Evolutionary conservation across 2,329 filamentous ascomycete genomes (phyloP).

Genomic region (Alternaria viburni): DNA sequence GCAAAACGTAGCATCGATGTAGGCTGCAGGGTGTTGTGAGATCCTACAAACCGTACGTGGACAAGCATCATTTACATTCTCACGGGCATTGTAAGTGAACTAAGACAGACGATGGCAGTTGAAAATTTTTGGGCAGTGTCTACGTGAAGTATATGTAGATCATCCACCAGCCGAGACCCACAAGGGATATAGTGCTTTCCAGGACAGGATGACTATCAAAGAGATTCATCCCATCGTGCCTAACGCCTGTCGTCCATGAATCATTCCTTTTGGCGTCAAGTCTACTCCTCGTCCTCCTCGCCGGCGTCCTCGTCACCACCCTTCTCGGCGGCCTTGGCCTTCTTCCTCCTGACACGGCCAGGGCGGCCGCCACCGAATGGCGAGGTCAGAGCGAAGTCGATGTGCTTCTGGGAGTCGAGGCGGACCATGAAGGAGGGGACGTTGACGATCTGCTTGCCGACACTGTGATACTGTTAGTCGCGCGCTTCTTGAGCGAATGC

Average conservation of each 20-base stretch:
- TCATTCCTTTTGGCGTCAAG: slow-evolving; percentile 35
- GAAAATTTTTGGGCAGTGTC: slow-evolving; percentile 42
- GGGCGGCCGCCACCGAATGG: slow-evolving; percentile 97
- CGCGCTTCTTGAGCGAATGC: not conserved
- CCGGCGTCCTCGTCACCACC: slow-evolving; percentile 80
- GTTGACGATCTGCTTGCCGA: slow-evolving; percentile 99
- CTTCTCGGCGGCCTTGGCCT: slow-evolving; percentile 94
- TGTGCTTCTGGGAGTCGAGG: slow-evolving; percentile 99
- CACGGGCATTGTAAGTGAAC: not conserved
- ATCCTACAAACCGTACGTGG: not conserved
- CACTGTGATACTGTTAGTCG: slow-evolving; percentile 58
- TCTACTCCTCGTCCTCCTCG: slow-evolving; percentile 81
- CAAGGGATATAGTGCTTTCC: slow-evolving; percentile 40
- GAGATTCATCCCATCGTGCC: slow-evolving; percentile 46
- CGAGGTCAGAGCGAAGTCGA: slow-evolving; percentile 97
- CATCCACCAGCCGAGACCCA: slow-evolving; percentile 35
- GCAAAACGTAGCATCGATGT: not conserved
- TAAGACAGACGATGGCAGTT: slow-evolving; percentile 37
- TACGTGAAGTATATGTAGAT: slow-evolving; percentile 38
- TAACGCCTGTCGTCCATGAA: slow-evolving; percentile 46
- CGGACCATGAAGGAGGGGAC: slow-evolving; percentile 99
- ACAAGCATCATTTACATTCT: not conserved
- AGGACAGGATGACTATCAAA: slow-evolving; percentile 36
- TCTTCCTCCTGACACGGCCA: slow-evolving; percentile 99
- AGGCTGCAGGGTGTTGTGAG: not conserved